Conservation (phyloP, 768 basidiomycete species). For the Coprinopsis sp. region DNA sequence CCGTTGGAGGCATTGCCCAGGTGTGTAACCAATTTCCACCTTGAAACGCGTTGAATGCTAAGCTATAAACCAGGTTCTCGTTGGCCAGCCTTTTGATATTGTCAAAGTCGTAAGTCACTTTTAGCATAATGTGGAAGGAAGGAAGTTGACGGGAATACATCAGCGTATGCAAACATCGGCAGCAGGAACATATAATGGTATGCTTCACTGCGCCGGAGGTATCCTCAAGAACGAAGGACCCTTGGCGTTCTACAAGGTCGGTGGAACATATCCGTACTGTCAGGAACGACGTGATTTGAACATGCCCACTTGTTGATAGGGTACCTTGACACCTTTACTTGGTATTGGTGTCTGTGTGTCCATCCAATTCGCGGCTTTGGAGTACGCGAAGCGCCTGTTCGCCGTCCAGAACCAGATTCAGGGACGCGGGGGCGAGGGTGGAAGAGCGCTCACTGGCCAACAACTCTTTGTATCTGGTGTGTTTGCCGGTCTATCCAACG, state of each 20-base stretch:
- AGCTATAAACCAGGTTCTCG: slow-evolving; percentile 55
- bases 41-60: slow-evolving; percentile 15
- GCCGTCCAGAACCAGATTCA: slow-evolving; percentile 51
- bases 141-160: slow-evolving; percentile 3
- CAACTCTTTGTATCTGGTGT: slow-evolving; percentile 80
- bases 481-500: slow-evolving; percentile 84
- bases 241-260: slow-evolving; percentile 90
- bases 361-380: slow-evolving; percentile 91
- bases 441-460: slow-evolving; percentile 48
- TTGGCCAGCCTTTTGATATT: slow-evolving; percentile 95
- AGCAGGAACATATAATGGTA: slow-evolving; percentile 83
- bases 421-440: slow-evolving; percentile 63
- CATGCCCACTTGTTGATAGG: slow-evolving; percentile 39
- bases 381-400: slow-evolving; percentile 80
- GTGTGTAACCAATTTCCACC: slow-evolving; percentile 27
- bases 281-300: slow-evolving; percentile 1
- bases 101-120: slow-evolving; percentile 81
- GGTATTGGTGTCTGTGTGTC: slow-evolving; percentile 95
- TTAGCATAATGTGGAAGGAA: background rate
- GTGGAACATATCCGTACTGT: slow-evolving; percentile 1
- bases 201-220: slow-evolving; percentile 85
- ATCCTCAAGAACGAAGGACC: slow-evolving; percentile 91
- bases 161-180: slow-evolving; percentile 94
- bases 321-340: slow-evolving; percentile 83
- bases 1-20: slow-evolving; percentile 88